These are phyloP conservation scores for Mortierella sp. DNA, from an alignment of 371 early-diverging fungal species.

Conservation along the genomic window DNA sequence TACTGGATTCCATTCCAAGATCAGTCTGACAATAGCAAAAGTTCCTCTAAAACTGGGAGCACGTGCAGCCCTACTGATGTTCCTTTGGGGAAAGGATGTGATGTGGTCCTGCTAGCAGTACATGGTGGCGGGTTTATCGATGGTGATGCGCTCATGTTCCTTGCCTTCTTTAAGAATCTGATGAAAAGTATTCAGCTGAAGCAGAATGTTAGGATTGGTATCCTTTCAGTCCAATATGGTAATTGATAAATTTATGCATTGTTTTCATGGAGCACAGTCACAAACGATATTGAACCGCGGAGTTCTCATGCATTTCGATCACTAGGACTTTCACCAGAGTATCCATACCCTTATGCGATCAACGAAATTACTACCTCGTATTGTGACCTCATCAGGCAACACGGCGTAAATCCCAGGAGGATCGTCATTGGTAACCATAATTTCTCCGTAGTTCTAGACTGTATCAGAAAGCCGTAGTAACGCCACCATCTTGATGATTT, in stretches of 20 bases:
- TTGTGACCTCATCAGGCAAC: slow-evolving; percentile 57
- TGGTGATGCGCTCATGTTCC: slow-evolving; percentile 38
- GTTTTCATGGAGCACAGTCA: too few species aligned
- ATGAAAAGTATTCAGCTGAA: slow-evolving; percentile 59
- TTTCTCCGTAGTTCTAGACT: background rate
- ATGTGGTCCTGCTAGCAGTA: slow-evolving; percentile 29
- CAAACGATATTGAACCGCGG: too few species aligned
- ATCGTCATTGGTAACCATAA: slow-evolving; percentile 38
- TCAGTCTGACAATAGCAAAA: slow-evolving; percentile 8
- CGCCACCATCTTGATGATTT: background rate
- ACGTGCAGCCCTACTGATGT: background rate
- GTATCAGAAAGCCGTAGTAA: background rate
- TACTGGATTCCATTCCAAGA: slow-evolving; percentile 51
- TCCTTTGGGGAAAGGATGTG: slow-evolving; percentile 36
- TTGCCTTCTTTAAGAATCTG: slow-evolving; percentile 43
- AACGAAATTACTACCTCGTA: slow-evolving; percentile 61
- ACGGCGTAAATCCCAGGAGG: slow-evolving; percentile 22
- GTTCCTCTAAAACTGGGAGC: background rate
- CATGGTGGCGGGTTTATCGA: slow-evolving; percentile 51
- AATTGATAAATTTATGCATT: slow-evolving; percentile 12
- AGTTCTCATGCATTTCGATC: background rate
- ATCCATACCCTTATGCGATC: slow-evolving; percentile 62
- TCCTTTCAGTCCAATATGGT: slow-evolving; percentile 70
- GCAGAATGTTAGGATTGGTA: slow-evolving; percentile 61
- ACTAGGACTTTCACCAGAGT: slow-evolving; percentile 53